Conservation (phyloP, 805 yeast genomes). For the Metschnikowia anglica region DNA sequence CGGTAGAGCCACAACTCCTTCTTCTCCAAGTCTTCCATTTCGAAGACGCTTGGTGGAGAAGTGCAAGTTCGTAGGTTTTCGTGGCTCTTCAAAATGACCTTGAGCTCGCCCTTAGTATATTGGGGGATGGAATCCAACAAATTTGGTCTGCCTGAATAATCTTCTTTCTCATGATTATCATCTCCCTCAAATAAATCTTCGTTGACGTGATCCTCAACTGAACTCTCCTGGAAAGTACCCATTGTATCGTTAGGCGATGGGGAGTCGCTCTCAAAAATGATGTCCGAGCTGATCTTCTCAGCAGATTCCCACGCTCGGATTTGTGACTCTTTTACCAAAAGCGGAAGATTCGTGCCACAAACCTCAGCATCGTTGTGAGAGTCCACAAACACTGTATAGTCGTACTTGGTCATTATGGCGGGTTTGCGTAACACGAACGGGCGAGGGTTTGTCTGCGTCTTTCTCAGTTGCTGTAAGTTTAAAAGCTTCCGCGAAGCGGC, state of each 20-base stretch:
- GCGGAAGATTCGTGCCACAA: conserved; percentile 22
- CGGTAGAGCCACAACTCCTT: conserved; percentile 29
- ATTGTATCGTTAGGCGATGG: background rate
- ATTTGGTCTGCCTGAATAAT: background rate
- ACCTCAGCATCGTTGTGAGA: conserved; percentile 3
- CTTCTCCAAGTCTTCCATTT: conserved; percentile 24
- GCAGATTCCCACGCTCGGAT: conserved; percentile 47
- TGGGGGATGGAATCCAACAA: conserved; percentile 39
- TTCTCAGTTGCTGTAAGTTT: conserved; percentile 40
- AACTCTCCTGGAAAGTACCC: background rate
- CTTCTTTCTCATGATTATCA: conserved; percentile 3
- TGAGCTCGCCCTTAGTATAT: conserved; percentile 37
- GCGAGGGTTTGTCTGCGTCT: conserved; percentile 16
- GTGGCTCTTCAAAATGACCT: conserved; percentile 24
- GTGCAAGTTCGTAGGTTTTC: conserved; percentile 13
- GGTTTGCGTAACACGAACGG: conserved; percentile 36
- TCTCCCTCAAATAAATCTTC: conserved; percentile 1
- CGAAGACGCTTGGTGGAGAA: conserved; percentile 6
- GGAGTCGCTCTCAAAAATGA: conserved; percentile 31
- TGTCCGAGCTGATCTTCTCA: conserved; percentile 36
- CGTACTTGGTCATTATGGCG: conserved; percentile 32
- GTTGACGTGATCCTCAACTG: conserved; percentile 6
- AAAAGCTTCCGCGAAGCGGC: conserved; percentile 37
- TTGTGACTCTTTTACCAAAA: conserved; percentile 41
- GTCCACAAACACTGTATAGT: conserved; percentile 35